Evolutionary conservation across 371 early-diverging fungal genomes (phyloP).

Genomic region (Mortierella sp.): DNA sequence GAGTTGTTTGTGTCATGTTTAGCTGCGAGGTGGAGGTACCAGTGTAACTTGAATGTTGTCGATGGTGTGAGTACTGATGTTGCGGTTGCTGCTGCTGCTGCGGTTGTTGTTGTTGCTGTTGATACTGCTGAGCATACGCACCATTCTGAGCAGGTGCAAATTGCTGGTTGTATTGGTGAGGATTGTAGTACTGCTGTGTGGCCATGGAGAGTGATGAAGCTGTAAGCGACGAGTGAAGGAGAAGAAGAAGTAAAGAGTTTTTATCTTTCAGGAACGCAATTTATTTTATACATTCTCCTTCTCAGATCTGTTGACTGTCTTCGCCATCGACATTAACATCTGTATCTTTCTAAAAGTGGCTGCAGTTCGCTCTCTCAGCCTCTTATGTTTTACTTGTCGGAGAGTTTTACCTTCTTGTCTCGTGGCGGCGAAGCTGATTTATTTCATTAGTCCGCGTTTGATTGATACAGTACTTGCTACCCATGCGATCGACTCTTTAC

Average conservation of each 20-base stretch:
- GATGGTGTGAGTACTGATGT: not conserved
- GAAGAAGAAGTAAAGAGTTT: not conserved
- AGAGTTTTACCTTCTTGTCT: too few relatives aligned
- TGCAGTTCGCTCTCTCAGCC: too few relatives aligned
- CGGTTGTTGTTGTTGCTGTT: not conserved
- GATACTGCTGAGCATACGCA: not conserved
- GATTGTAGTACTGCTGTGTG: slow-evolving; percentile 11
- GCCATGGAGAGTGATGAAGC: slow-evolving; percentile 15
- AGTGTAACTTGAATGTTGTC: not conserved
- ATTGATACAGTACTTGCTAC: too few relatives aligned
- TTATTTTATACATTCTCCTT: too few relatives aligned
- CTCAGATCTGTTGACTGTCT: too few relatives aligned
- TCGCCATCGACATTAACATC: too few relatives aligned
- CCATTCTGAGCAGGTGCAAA: not conserved
- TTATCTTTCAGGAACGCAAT: not conserved
- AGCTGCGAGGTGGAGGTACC: not conserved
- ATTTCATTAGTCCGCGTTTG: too few relatives aligned
- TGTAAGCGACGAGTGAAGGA: too few relatives aligned
- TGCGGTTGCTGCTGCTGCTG: slow-evolving; percentile 6
- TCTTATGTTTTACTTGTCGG: too few relatives aligned
- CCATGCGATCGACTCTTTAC: too few relatives aligned
- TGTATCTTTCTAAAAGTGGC: too few relatives aligned
- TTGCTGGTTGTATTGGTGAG: slow-evolving; percentile 2
- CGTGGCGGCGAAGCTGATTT: too few relatives aligned
- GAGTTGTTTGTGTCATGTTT: not conserved